A percentile compares a stretch with the other conserved stretches of the same genome.
These are phyloP conservation scores for Exserohilum rostratum DNA, from an alignment of 2,329 filamentous ascomycete genomes.

Conservation along the genomic window DNA sequence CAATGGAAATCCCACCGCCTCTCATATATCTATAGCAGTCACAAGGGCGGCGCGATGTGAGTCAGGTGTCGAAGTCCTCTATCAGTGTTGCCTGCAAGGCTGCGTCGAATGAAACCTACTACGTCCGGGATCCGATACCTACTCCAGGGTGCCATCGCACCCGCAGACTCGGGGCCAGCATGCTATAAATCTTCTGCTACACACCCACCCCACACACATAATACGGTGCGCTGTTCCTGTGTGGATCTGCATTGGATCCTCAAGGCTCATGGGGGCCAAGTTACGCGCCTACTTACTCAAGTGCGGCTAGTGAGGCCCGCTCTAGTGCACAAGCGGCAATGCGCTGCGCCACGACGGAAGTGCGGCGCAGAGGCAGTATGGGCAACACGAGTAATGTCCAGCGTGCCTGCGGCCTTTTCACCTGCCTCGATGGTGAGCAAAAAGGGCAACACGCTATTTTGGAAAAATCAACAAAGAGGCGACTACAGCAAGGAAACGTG, in stretches of 20 bases:
- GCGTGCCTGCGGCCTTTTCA: neutral
- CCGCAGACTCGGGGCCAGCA: neutral
- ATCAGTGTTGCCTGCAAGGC: constrained; percentile 22
- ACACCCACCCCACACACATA: constrained; percentile 5
- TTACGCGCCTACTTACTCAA: constrained; percentile 14
- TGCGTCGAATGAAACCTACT: constrained; percentile 15
- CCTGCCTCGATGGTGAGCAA: neutral
- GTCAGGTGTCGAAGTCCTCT: constrained; percentile 13
- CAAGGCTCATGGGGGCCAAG: constrained; percentile 14
- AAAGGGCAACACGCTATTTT: neutral
- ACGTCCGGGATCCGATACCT: neutral
- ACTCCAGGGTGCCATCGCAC: neutral
- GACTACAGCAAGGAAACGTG: constrained; percentile 3
- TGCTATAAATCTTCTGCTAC: constrained; percentile 15
- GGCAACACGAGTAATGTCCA: constrained; percentile 4
- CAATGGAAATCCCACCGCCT: neutral
- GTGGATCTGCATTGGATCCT: constrained; percentile 13
- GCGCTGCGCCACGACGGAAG: constrained; percentile 26
- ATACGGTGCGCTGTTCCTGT: constrained; percentile 17
- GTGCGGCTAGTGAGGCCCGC: constrained; percentile 12
- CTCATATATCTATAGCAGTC: constrained; percentile 5
- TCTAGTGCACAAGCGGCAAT: constrained; percentile 9
- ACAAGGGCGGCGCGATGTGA: constrained; percentile 15
- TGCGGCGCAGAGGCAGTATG: constrained; percentile 23
- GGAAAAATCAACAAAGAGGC: neutral